Conservation (phyloP, 2,329 filamentous ascomycete genomes). For the Ophiostoma sp. region DNA sequence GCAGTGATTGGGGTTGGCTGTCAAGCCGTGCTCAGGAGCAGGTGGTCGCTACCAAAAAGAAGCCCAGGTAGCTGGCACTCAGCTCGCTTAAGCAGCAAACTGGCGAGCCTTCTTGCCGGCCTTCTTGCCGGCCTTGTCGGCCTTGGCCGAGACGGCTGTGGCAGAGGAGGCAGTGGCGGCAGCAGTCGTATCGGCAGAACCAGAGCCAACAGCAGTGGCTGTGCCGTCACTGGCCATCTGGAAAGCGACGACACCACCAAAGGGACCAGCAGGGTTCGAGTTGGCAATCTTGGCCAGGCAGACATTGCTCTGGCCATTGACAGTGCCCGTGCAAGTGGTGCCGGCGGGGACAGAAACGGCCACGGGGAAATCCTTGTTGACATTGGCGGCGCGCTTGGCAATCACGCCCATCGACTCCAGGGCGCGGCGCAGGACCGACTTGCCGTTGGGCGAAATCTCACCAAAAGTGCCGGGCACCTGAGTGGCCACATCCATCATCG, state of each 20-base stretch:
- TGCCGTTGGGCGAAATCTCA: slow-evolving; percentile 35
- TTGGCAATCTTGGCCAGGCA: slow-evolving; percentile 49
- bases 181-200: background rate
- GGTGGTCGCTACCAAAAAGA: background rate
- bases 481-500: slow-evolving; percentile 34
- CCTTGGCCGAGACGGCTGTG: slow-evolving; percentile 4
- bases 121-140: slow-evolving; percentile 5
- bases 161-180: slow-evolving; percentile 29
- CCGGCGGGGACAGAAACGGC: slow-evolving; percentile 42
- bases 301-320: slow-evolving; percentile 39
- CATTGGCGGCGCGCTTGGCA: slow-evolving; percentile 33
- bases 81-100: background rate
- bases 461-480: slow-evolving; percentile 42
- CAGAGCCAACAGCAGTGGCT: background rate
- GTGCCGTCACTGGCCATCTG: slow-evolving; percentile 38
- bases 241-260: slow-evolving; percentile 44
- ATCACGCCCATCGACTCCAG: slow-evolving; percentile 27
- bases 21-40: background rate
- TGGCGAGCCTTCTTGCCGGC: background rate
- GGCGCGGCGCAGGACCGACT: slow-evolving; percentile 24
- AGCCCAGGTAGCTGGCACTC: background rate
- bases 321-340: slow-evolving; percentile 42
- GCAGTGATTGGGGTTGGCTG: background rate
- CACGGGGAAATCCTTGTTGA: slow-evolving; percentile 37
- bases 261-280: slow-evolving; percentile 43